A percentile compares a stretch with the other conserved stretches of the same genome.
phyloP scores from a whole-genome alignment of 139 green algal species.

The Chlorella sp. region DNA sequence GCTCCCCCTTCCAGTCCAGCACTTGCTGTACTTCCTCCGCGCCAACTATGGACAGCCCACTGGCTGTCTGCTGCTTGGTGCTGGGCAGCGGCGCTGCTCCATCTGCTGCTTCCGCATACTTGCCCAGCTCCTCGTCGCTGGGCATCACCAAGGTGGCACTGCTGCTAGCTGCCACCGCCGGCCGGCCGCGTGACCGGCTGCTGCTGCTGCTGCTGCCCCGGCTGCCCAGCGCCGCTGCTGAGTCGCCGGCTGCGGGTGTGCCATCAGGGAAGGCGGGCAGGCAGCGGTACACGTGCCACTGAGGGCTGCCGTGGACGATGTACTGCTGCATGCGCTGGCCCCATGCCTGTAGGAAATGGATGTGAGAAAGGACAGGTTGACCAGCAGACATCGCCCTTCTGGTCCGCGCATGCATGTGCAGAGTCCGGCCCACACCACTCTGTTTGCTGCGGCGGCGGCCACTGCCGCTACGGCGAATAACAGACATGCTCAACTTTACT shows the following conservation, averaged over 20 bases:
- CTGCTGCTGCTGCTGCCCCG: background rate
- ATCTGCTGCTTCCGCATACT: constrained; percentile 11
- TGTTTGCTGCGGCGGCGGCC: background rate
- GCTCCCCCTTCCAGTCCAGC: constrained; percentile 83
- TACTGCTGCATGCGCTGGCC: constrained; percentile 46
- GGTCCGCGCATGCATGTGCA: background rate
- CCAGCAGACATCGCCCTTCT: no score
- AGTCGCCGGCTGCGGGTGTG: background rate
- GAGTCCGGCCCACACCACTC: no score
- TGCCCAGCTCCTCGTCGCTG: constrained; percentile 12
- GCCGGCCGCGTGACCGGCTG: background rate
- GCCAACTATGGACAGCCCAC: constrained; percentile 31
- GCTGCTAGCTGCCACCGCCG: background rate
- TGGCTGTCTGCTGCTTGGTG: constrained; percentile 16
- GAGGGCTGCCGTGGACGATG: constrained; percentile 23
- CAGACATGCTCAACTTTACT: no score
- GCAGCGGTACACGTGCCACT: constrained; percentile 25
- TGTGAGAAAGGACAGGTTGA: background rate
- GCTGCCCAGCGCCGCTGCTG: background rate
- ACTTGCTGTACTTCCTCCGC: constrained; percentile 48
- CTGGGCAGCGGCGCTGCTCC: constrained; percentile 27
- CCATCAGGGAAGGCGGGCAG: constrained; percentile 17
- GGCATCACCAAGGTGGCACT: constrained; percentile 5
- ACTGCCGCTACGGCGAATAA: no score
- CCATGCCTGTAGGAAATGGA: constrained; percentile 40